phyloP scores from a whole-genome alignment of 2,329 filamentous ascomycete species.

The Aquanectria penicillioides region DNA sequence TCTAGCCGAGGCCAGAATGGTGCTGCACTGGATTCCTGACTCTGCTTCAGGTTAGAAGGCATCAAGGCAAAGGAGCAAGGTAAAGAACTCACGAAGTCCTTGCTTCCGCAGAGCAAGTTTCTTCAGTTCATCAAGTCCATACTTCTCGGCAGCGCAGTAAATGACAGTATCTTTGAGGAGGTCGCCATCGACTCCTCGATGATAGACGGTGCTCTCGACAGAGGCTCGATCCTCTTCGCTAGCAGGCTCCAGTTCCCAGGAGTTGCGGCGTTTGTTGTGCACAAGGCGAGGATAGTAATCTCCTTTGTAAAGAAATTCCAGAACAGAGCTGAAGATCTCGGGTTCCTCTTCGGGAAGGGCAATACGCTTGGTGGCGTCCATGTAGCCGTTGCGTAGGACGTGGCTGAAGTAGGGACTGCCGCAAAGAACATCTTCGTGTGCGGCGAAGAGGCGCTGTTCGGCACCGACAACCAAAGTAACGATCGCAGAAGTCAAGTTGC shows the following conservation, averaged over 20 bases:
- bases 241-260: constrained; percentile 81
- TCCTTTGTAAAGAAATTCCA: constrained; percentile 94
- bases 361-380: constrained; percentile 70
- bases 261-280: constrained; percentile 82
- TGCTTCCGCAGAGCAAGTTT: constrained; percentile 87
- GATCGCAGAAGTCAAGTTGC: constrained; percentile 72
- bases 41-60: constrained; percentile 52
- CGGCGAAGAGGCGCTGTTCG: constrained; percentile 88
- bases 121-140: constrained; percentile 85
- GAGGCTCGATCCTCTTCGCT: constrained; percentile 55
- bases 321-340: constrained; percentile 88
- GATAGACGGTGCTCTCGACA: constrained; percentile 74
- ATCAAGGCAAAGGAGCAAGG: constrained; percentile 7
- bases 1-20: constrained; percentile 86
- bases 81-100: constrained; percentile 73
- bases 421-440: constrained; percentile 86
- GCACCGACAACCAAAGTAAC: constrained; percentile 84
- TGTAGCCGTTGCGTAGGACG: constrained; percentile 48
- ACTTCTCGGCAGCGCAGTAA: constrained; percentile 89
- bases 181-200: constrained; percentile 70
- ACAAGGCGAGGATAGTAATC: constrained; percentile 88
- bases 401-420: constrained; percentile 79
- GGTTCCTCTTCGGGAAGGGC: constrained; percentile 86
- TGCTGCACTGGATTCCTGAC: constrained; percentile 83
- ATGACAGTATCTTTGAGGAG: constrained; percentile 90